These are phyloP conservation scores for Taphrina wiesneri DNA, from an alignment of 1,139 yeast species.

Conservation along the genomic window DNA sequence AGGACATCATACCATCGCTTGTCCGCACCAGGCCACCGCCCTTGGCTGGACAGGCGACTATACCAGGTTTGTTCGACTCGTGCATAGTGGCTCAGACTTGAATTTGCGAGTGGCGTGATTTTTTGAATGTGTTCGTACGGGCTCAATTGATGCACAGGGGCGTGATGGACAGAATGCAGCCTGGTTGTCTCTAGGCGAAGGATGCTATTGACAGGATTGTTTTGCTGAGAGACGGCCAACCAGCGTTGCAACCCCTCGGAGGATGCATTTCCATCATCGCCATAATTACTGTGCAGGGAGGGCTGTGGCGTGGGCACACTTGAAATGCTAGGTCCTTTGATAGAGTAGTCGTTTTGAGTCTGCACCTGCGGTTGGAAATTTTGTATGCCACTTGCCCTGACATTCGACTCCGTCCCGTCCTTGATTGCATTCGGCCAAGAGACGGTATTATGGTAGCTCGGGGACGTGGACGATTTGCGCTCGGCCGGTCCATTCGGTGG, in stretches of 20 bases:
- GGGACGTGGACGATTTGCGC: background rate
- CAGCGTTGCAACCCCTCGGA: constrained; percentile 15
- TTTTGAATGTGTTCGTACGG: background rate
- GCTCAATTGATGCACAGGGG: background rate
- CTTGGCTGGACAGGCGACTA: constrained; percentile 15
- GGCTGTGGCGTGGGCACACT: background rate
- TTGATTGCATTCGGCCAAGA: constrained; percentile 2
- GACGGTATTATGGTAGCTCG: background rate
- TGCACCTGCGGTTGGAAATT: background rate
- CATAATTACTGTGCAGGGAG: background rate
- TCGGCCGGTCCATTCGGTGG: background rate
- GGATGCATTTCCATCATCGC: background rate
- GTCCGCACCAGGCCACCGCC: constrained; percentile 18
- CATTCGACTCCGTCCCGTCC: constrained; percentile 19
- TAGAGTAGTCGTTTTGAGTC: background rate
- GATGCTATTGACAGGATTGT: constrained; percentile 21
- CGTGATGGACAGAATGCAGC: background rate
- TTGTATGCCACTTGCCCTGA: constrained; percentile 22
- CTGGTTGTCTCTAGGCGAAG: constrained; percentile 3
- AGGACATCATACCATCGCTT: constrained; percentile 30
- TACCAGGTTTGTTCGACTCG: constrained; percentile 30
- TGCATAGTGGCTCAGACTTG: constrained; percentile 15
- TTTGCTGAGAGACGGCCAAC: constrained; percentile 19
- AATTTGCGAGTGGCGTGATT: background rate
- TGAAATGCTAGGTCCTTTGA: background rate